Conservation (phyloP, 2,329 filamentous ascomycete species). For the Ceratocystis huliohia region DNA sequence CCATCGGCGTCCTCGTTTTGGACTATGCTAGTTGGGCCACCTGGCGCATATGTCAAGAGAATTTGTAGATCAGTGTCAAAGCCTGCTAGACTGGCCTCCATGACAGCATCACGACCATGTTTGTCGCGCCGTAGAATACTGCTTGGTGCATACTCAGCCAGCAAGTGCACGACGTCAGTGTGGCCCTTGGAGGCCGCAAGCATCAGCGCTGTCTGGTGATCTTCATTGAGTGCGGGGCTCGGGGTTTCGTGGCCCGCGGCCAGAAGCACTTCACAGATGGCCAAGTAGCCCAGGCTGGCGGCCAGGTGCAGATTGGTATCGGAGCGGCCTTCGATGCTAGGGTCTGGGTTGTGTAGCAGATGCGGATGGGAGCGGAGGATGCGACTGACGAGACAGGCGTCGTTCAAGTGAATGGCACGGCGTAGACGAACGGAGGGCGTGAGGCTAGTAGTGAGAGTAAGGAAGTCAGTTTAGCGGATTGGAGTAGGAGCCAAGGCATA, state of each 20-base stretch:
- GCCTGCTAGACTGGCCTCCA: conserved; percentile 48
- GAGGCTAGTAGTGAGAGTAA: conserved; percentile 28
- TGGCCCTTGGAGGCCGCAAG: conserved; percentile 58
- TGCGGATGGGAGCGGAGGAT: conserved; percentile 61
- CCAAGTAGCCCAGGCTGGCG: conserved; percentile 55
- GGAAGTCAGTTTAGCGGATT: not conserved
- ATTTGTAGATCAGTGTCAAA: conserved; percentile 55
- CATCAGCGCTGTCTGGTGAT: conserved; percentile 71
- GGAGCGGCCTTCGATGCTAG: conserved; percentile 51
- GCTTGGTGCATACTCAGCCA: conserved; percentile 51
- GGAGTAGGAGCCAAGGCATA: not conserved
- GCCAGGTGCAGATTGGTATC: conserved; percentile 79
- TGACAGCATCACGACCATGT: conserved; percentile 58
- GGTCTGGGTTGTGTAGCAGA: conserved; percentile 68
- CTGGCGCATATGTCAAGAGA: conserved; percentile 47
- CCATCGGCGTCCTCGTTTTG: conserved; percentile 53
- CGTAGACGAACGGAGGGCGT: conserved; percentile 64
- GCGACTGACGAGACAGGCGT: conserved; percentile 57
- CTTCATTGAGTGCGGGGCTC: conserved; percentile 63
- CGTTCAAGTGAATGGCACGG: conserved; percentile 66
- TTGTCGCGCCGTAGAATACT: conserved; percentile 54
- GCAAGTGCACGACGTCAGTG: conserved; percentile 58
- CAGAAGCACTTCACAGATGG: conserved; percentile 58
- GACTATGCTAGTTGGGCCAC: conserved; percentile 42
- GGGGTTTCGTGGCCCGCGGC: conserved; percentile 61